Percentiles rank a stretch among this genome's conserved stretches.
phyloP scores from a whole-genome alignment of 176 grass and related monocot genomes.

The Oryza longistaminata region DNA sequence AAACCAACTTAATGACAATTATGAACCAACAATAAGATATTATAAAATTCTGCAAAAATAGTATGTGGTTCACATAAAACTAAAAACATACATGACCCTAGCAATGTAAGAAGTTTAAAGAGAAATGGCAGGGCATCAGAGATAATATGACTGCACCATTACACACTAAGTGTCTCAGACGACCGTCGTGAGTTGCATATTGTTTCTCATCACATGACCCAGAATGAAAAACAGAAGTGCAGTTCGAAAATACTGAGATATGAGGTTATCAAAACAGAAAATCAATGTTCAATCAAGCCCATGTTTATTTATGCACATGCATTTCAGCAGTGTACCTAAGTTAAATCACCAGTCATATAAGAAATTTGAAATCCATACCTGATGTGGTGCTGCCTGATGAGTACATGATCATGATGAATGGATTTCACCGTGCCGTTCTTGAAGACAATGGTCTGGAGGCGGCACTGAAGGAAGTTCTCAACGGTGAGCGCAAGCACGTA shows the following conservation, averaged over 20 bases:
- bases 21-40: too few species aligned
- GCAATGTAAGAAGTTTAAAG: background rate
- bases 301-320: background rate
- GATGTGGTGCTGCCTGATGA: conserved; percentile 71
- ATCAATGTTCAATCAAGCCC: too few species aligned
- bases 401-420: conserved; percentile 68
- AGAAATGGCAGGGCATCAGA: conserved; percentile 50
- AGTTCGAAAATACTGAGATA: background rate
- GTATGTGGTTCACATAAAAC: background rate
- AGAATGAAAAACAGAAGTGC: background rate
- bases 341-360: background rate
- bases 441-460: conserved; percentile 73
- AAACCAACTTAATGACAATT: background rate
- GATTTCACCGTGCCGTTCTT: conserved; percentile 70
- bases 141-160: conserved; percentile 61
- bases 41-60: background rate
- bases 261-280: background rate
- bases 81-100: background rate
- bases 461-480: conserved; percentile 66
- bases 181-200: conserved; percentile 59
- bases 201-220: conserved; percentile 67
- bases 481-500: conserved; percentile 69
- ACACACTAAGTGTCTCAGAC: conserved; percentile 69
- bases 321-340: background rate
- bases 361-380: conserved; percentile 25